phyloP scores from a whole-genome alignment of 345 rosid species.

The Brassica rapa region DNA sequence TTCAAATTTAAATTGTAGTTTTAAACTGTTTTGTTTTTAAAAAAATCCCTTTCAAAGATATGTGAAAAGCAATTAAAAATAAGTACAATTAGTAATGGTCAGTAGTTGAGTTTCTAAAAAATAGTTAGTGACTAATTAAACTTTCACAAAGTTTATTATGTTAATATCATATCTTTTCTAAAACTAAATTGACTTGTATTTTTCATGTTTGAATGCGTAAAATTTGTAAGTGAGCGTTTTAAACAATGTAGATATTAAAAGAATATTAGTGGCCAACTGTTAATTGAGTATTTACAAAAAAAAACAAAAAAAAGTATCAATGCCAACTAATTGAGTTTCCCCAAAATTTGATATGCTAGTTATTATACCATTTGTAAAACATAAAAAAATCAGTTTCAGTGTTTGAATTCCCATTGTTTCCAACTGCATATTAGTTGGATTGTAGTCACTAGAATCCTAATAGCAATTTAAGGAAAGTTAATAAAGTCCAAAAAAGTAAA shows the following conservation, averaged over 20 bases:
- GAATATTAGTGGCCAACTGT: neutral
- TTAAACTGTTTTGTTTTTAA: too few relatives aligned
- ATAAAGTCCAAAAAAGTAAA: slow-evolving; percentile 14
- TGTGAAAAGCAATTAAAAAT: too few relatives aligned
- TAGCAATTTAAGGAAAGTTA: slow-evolving; percentile 6
- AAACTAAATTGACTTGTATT: neutral
- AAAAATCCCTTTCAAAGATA: neutral
- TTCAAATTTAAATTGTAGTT: too few relatives aligned
- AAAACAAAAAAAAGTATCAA: neutral
- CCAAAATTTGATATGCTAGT: neutral
- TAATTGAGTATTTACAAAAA: neutral
- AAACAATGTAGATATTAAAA: neutral
- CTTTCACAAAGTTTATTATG: neutral
- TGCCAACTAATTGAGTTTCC: slow-evolving; percentile 4
- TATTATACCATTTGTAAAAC: neutral
- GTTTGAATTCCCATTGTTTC: neutral
- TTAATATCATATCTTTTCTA: neutral
- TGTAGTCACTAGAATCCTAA: neutral
- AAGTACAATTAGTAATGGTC: neutral
- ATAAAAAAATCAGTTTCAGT: neutral
- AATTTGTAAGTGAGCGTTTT: neutral
- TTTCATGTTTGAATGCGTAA: neutral
- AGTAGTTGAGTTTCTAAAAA: neutral
- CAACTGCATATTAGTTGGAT: neutral
- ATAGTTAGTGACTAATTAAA: neutral